These are phyloP conservation scores for Sarocladiaceae sp. DNA, from an alignment of 2,329 filamentous ascomycete genomes.

Conservation along the genomic window DNA sequence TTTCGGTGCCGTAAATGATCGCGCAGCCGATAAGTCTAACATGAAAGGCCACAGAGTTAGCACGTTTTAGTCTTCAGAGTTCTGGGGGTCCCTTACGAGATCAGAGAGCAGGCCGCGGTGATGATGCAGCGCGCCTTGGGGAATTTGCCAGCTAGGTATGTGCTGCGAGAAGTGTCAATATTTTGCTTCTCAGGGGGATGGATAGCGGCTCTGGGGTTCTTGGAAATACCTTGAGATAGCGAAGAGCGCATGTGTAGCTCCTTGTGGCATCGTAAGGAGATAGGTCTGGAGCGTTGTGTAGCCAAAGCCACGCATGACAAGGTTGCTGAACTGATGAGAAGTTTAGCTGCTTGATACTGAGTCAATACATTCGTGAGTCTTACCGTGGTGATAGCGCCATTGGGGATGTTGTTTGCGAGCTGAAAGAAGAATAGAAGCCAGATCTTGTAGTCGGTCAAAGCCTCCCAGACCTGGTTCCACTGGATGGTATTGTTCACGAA, in stretches of 20 bases:
- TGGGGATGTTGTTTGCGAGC: constrained; percentile 49
- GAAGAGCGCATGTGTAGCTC: background rate
- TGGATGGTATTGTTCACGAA: constrained; percentile 37
- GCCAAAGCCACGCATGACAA: constrained; percentile 19
- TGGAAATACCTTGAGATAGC: constrained; percentile 1
- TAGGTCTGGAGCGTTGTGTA: constrained; percentile 15
- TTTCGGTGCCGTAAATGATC: background rate
- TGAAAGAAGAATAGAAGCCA: constrained; percentile 48
- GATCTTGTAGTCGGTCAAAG: constrained; percentile 46
- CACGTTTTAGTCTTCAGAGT: background rate
- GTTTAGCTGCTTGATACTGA: background rate
- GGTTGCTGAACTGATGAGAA: constrained; percentile 14
- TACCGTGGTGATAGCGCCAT: constrained; percentile 36
- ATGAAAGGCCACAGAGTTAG: background rate
- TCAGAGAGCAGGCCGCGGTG: background rate
- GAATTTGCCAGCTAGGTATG: background rate
- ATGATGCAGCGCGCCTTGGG: constrained; percentile 3
- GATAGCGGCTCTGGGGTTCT: background rate
- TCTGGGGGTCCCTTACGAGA: background rate
- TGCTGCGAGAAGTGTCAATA: no score
- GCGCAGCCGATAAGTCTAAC: background rate
- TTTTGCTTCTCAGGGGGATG: no score
- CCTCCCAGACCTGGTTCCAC: constrained; percentile 44
- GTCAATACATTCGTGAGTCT: background rate
- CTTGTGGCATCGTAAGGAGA: constrained; percentile 1